Base-by-base conservation (phyloP, 2,329 filamentous ascomycete species). In the Fusarium pseudocircinatum region DNA sequence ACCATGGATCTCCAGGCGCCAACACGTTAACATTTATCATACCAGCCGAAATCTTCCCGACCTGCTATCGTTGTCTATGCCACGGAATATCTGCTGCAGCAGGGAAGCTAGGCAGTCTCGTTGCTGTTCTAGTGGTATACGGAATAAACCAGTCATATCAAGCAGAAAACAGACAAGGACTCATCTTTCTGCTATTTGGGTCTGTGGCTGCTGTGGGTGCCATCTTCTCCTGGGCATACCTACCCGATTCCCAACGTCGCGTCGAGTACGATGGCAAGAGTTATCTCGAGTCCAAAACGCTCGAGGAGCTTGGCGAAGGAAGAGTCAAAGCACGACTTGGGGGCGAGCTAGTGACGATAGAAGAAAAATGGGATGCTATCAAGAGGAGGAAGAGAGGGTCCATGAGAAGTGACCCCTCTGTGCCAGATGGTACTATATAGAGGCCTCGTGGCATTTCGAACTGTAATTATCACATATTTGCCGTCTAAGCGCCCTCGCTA, bases 21-120 rank as follows among this genome's bases (percentile, higher is more conserved):
- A 91, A 91, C 74, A 89, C 87, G 1, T 85, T 91, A 16, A 91
- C 89, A 0, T 91, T 92, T 75, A 87, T 91, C 60, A 87, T 92
- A 22, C 89, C 90, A 3, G 89, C 88, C 46, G 90, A 92, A 77
- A 87, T 90, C 46, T 92, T 92, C 77, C 89, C 89, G 0, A 92
- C 90, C 4, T 85, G 86, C 70, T 91, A 91, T 74, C 86, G 90
- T 44, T 89, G 86, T 57, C 90, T 89, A 1, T 91, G 88, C 66
- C 89, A 91, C 75, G 89, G 89, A 30, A 88, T 91, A 59, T 89
- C 89, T 0, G 89, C 89, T 1, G 89, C 89, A 0, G 85, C 86
- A 2, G 89, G 89, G 16, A 91, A 91, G 75, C 79, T 89, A 2
- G 89, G 88, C 30, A 87, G 87, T 65, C 85, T 91, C 57, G 79